phyloP scores from a whole-genome alignment of 1,284 basidiomycete species.

The Cryptococcus hybrid region DNA sequence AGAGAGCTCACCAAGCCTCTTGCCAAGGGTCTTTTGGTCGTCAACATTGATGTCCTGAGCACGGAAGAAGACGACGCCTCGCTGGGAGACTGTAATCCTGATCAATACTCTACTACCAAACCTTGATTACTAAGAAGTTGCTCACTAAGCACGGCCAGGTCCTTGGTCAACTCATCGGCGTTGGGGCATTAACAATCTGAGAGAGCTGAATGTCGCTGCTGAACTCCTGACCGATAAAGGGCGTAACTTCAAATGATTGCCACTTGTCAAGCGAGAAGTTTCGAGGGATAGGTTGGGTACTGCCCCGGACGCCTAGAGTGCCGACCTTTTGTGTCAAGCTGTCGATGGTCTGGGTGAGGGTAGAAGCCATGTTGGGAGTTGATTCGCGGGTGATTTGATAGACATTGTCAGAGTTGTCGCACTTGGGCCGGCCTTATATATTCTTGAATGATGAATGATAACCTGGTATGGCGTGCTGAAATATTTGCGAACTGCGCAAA shows the following conservation, averaged over 20 bases:
- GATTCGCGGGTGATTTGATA: not conserved
- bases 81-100: slow-evolving; percentile 55
- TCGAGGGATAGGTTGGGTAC: slow-evolving; percentile 1
- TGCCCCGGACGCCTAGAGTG: slow-evolving; percentile 4
- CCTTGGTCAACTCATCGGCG: slow-evolving; percentile 53
- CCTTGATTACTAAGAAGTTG: not conserved
- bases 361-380: not conserved
- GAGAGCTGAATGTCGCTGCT: slow-evolving; percentile 49
- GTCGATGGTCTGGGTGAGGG: slow-evolving; percentile 1
- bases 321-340: slow-evolving; percentile 2
- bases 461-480: too few relatives aligned
- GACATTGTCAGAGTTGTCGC: not conserved
- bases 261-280: slow-evolving; percentile 8
- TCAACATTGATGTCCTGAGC: slow-evolving; percentile 56
- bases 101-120: too few relatives aligned
- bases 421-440: not conserved
- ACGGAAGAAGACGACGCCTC: slow-evolving; percentile 70
- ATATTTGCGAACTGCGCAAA: too few relatives aligned
- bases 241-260: slow-evolving; percentile 29
- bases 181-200: slow-evolving; percentile 50
- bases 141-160: slow-evolving; percentile 56
- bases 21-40: slow-evolving; percentile 54
- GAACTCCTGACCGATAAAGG: slow-evolving; percentile 45
- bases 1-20: slow-evolving; percentile 58
- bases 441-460: not conserved